Evolutionary conservation across 2,329 filamentous ascomycete genomes (phyloP), one percentile per base, ranked within the genome.

Genomic region (Coniochaeta sp.): DNA sequence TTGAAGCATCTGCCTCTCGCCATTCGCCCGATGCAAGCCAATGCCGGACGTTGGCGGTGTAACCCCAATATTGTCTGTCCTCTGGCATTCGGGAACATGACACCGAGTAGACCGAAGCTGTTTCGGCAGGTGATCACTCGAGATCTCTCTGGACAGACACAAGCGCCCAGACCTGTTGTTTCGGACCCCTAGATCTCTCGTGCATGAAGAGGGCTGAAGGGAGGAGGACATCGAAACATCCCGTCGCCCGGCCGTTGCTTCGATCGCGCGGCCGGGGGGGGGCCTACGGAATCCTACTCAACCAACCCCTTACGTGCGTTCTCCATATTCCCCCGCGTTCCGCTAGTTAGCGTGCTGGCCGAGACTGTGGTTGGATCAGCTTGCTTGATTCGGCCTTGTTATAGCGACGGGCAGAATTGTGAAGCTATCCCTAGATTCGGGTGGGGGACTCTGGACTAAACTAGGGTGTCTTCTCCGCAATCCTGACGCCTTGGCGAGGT

Each of bases 271-370:
- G n/a, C n/a, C n/a, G n/a, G n/a, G n/a, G 13, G 18, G 32, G 18
- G 16, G 33, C 14, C n/a, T n/a, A 9, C 8, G 32, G 32, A 9
- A 35, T 35, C 32, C 32, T 35, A n/a, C 32, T 20, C 33, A 18
- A 3, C 4, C 4, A 8, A 16, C 16, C 33, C 33, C 16, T 38
- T 38, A 13, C 18, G 16, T 38, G 10, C n/a, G n/a, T n/a, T n/a
- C n/a, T n/a, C n/a, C n/a, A n/a, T n/a, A 14, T 14, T 48, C n/a
- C 45, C 45, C 45, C 45, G 45, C 45, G 18, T 48, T 31, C 26
- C 45, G 27, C 45, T 30, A 48, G 45, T n/a, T 26, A 31, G 45
- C 14, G 28, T 28, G n/a, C 12, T 31, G 13, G 2, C 38, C 6
- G 8, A 30, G 16, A 13, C 6, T 42, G 16, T 4, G 38, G 16